A percentile compares a stretch with the other conserved stretches of the same genome.
These are phyloP conservation scores for Periconia sp. DNA, from an alignment of 2,329 filamentous ascomycete genomes.

Conservation along the genomic window DNA sequence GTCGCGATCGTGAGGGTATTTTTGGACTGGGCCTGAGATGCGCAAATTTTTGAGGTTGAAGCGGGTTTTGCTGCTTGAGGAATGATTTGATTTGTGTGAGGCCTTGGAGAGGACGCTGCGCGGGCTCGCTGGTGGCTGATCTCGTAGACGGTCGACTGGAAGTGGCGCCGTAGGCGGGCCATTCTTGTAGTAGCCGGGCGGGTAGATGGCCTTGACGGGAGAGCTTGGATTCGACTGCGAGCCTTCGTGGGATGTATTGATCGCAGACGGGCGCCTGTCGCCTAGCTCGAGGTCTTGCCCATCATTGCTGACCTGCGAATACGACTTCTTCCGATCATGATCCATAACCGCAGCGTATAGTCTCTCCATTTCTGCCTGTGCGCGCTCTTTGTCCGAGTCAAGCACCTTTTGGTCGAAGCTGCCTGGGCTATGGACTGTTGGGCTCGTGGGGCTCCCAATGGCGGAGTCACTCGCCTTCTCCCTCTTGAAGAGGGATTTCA, in stretches of 20 bases:
- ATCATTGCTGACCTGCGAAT: slow-evolving; percentile 31
- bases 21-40: slow-evolving; percentile 63
- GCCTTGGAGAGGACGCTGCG: slow-evolving; percentile 46
- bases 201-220: slow-evolving; percentile 56
- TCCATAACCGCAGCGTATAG: slow-evolving; percentile 93
- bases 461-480: slow-evolving; percentile 28
- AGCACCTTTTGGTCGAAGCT: slow-evolving; percentile 81
- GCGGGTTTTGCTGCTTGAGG: slow-evolving; percentile 40
- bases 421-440: slow-evolving; percentile 63
- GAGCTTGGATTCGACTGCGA: slow-evolving; percentile 44
- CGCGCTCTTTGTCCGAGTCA: slow-evolving; percentile 73
- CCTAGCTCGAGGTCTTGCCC: slow-evolving; percentile 23
- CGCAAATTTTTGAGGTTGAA: slow-evolving; percentile 61
- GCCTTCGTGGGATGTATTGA: slow-evolving; percentile 34
- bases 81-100: slow-evolving; percentile 44
- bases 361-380: slow-evolving; percentile 83
- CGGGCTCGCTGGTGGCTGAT: slow-evolving; percentile 32
- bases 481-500: slow-evolving; percentile 40
- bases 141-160: slow-evolving; percentile 22
- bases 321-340: slow-evolving; percentile 68
- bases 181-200: slow-evolving; percentile 43
- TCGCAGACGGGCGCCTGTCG: slow-evolving; percentile 28
- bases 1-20: slow-evolving; percentile 49
- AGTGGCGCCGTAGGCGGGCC: slow-evolving; percentile 32
- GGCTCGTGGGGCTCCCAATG: slow-evolving; percentile 31